Base-by-base conservation (phyloP, 2,329 filamentous ascomycete species). In the Clarireedia paspali region DNA sequence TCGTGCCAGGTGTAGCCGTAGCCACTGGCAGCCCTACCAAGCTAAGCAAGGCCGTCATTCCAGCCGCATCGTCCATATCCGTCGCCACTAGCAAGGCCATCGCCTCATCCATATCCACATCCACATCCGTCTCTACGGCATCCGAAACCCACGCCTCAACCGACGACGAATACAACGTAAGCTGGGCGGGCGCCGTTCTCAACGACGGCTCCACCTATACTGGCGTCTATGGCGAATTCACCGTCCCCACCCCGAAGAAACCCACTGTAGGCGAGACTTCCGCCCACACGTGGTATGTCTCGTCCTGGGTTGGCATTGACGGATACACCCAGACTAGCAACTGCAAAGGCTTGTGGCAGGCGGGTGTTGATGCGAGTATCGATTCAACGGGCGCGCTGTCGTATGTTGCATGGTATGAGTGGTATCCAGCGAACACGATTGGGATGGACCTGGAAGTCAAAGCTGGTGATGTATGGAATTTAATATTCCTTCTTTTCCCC, bases 351-450 rank as follows among this genome's bases (percentile, higher is more conserved):
- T 39, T 55, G 20, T 55, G 45, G 53, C 53, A 55, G 24, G 38
- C 53, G 1, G 53, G 53, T 9, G 46, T 55, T 9, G 53, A 55
- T 20, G 42, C 34, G 10, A 20, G 6, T 5, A 20, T 47, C 15
- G 20, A 38, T 3, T 10, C 6, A 1, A 15, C 10, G 14, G 44
- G 44, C 1, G 42, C 9, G 6, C 6, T 47, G 1, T 39, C 30
- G 15, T 83, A 75, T 62, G 74, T 77, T 49, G 76, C 79, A 9
- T 83, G 80, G 79, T 82, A 79, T 62, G 80, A 83, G 65, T 83
- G 79, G 80, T 81, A 75, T 62, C 80, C 80, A 0, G 75, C 80
- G 61, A 75, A 75, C 60, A 75, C 78, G 15, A 74, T 77, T 61
- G 73, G 77, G 61, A 82, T 81, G 6, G 36, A 45, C 17, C 26